These are phyloP conservation scores for Wickerhamomyces canadensis DNA, from an alignment of 805 yeast species.

Conservation along the genomic window DNA sequence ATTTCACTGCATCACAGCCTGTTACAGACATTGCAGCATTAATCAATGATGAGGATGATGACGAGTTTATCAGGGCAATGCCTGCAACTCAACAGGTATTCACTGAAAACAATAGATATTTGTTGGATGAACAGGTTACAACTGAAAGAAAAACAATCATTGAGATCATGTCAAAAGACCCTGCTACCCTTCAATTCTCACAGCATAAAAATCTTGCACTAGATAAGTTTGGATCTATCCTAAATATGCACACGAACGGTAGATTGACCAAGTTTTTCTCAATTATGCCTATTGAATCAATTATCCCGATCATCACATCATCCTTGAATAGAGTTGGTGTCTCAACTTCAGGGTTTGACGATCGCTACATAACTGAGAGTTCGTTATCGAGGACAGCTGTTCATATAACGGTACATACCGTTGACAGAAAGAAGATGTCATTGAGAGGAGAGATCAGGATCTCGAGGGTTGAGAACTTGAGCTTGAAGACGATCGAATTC, in stretches of 20 bases:
- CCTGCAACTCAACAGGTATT: slow-evolving; percentile 39
- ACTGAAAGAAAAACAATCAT: slow-evolving; percentile 28
- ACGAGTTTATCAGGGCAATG: slow-evolving; percentile 9
- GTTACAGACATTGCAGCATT: slow-evolving; percentile 35
- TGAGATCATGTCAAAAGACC: slow-evolving; percentile 40
- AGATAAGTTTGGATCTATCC: neutral
- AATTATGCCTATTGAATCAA: slow-evolving; percentile 34
- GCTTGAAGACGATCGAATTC: slow-evolving; percentile 47
- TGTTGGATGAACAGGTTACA: slow-evolving; percentile 20
- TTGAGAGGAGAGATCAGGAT: slow-evolving; percentile 44
- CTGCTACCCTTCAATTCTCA: slow-evolving; percentile 44
- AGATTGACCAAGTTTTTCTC: slow-evolving; percentile 51
- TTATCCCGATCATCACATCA: slow-evolving; percentile 36
- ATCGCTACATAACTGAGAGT: slow-evolving; percentile 6
- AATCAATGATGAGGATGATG: slow-evolving; percentile 31
- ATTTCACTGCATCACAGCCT: slow-evolving; percentile 43
- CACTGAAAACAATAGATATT: slow-evolving; percentile 31
- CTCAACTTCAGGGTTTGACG: slow-evolving; percentile 18
- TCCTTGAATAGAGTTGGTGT: slow-evolving; percentile 40
- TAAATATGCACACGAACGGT: slow-evolving; percentile 29
- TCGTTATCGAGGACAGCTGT: slow-evolving; percentile 6
- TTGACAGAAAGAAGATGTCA: slow-evolving; percentile 40
- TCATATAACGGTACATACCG: slow-evolving; percentile 27
- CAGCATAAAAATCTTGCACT: slow-evolving; percentile 11
- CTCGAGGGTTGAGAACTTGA: slow-evolving; percentile 30